Evolutionary conservation across 164 flowering plant species (phyloP), one percentile per base, ranked within the genome.

Genomic region (Umbilicus rupestris): DNA sequence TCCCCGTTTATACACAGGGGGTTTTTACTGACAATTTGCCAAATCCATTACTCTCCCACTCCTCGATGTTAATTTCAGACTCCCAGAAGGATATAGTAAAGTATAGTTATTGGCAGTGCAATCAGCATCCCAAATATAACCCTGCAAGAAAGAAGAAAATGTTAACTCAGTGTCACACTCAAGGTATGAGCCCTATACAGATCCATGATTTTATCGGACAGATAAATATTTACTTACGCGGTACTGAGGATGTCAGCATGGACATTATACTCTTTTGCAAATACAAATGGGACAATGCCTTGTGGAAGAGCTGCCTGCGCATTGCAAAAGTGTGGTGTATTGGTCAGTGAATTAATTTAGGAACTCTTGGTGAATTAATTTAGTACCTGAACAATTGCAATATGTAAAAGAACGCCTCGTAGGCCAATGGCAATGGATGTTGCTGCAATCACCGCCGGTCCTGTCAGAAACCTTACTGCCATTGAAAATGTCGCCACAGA

Each of bases 111-210:
- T 0, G 97, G 97, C 75, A 91, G 76, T 0, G 97, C 93, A 5
- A 90, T 82, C 58, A 90, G 71, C 97, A 90, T 90, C 62, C 97
- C 97, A 58, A 90, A 90, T 52, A 90, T 90, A 16, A 90, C 97
- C 33, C 97, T 90, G 76, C 75, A 76, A 68, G 45, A 31, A 2
- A 60, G 28, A 26, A 62, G 19, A 10, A 5, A 39, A 11, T 19
- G 28, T n/a, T 12, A 20, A 62, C 12, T 62, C 17, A 28, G 19
- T 31, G 17, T 59, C n/a, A 52, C 11, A 20, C 24, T 52, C 24
- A 3, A 52, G 10, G 29, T 52, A 20, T 19, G 19, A 16, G 29
- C 2, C 29, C 24, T 52, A 35, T 3, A 19, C 31, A 44, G 11
- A 57, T 22, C 17, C 11, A 29, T 22, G 29, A 57, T 3, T 20